phyloP scores from a whole-genome alignment of 805 yeast genomes.

The Torulaspora indica region DNA sequence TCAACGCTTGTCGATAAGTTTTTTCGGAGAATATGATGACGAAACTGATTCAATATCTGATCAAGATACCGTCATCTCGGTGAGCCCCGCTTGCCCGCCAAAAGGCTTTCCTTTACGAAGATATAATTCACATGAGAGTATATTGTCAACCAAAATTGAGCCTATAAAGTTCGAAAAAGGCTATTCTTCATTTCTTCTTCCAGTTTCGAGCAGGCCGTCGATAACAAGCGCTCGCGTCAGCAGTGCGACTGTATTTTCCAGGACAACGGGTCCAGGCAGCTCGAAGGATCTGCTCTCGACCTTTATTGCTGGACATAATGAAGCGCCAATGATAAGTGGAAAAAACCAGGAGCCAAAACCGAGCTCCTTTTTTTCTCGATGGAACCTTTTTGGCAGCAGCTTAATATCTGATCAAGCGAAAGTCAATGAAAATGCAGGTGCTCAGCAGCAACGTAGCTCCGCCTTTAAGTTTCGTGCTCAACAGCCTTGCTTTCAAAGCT shows the following conservation, averaged over 20 bases:
- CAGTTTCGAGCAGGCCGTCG: conserved; percentile 8
- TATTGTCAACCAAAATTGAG: conserved; percentile 22
- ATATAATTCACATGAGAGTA: conserved; percentile 35
- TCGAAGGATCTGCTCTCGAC: conserved; percentile 13
- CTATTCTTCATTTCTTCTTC: conserved; percentile 11
- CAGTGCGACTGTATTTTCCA: conserved; percentile 13
- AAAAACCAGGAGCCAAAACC: not conserved
- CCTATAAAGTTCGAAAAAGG: not conserved
- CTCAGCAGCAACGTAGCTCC: not conserved
- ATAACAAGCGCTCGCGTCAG: conserved; percentile 13
- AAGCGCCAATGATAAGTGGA: not conserved
- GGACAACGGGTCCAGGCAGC: conserved; percentile 6
- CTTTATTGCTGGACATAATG: conserved; percentile 7
- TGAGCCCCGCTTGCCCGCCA: conserved; percentile 11
- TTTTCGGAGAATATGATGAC: conserved; percentile 27
- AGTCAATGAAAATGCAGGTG: not conserved
- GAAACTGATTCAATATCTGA: conserved; percentile 19
- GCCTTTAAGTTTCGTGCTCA: not conserved
- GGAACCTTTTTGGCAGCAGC: conserved; percentile 17
- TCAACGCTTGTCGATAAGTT: conserved; percentile 34
- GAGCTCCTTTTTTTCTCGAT: conserved; percentile 18
- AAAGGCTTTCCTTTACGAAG: conserved; percentile 25
- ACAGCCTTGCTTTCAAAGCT: not conserved
- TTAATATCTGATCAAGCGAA: not conserved
- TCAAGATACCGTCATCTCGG: conserved; percentile 27